Conservation (phyloP, 129 eudicot species). For the Helianthus tuberosus region DNA sequence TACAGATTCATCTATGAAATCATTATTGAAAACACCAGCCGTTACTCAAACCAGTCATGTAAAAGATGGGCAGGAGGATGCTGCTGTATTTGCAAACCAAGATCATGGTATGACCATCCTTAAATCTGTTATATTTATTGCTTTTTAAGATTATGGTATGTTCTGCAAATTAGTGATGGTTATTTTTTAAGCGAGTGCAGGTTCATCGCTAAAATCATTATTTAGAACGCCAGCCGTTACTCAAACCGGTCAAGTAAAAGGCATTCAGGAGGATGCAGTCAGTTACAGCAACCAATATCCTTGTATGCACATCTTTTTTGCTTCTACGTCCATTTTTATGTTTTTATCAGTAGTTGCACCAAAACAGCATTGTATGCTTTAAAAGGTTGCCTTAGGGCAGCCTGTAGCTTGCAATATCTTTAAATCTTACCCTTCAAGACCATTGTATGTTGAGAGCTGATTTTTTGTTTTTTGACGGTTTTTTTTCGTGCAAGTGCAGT, state of each 20-base stretch:
- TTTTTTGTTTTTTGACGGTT: background rate
- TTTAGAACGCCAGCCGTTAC: constrained; percentile 3
- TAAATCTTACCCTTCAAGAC: background rate
- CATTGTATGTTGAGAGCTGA: background rate
- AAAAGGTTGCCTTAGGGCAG: too few species aligned
- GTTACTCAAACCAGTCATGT: background rate
- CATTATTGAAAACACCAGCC: constrained; percentile 3
- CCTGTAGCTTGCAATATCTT: background rate
- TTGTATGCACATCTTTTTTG: background rate
- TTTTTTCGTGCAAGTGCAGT: constrained; percentile 1
- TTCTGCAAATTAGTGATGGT: background rate
- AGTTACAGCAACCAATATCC: too few species aligned
- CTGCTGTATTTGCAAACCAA: background rate
- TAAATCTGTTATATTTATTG: background rate
- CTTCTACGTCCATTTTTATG: too few species aligned
- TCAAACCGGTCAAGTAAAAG: background rate
- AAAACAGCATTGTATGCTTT: too few species aligned
- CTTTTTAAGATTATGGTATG: too few species aligned
- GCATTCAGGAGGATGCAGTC: too few species aligned
- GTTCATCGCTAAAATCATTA: background rate
- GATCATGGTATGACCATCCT: background rate
- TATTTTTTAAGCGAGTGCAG: background rate
- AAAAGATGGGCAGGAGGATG: background rate
- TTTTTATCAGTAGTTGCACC: too few species aligned
- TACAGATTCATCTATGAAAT: constrained; percentile 10